These are phyloP conservation scores for Candida anutae DNA, from an alignment of 1,139 yeast genomes.

Conservation along the genomic window DNA sequence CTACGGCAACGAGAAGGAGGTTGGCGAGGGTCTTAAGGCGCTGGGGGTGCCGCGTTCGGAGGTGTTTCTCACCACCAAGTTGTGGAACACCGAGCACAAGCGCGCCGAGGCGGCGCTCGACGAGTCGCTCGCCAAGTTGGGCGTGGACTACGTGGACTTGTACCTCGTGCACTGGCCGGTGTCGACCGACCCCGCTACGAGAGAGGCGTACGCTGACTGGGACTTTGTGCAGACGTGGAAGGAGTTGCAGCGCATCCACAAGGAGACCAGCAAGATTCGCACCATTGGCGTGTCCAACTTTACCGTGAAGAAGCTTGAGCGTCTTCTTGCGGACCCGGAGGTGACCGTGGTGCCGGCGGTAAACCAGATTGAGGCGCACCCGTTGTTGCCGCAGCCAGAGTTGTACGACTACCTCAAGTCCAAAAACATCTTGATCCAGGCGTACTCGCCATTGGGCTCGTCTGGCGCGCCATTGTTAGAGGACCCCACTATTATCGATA, in stretches of 20 bases:
- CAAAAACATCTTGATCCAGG: constrained; percentile 56
- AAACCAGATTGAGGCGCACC: constrained; percentile 73
- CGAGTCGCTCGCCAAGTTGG: constrained; percentile 55
- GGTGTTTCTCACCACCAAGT: constrained; percentile 71
- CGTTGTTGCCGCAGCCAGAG: constrained; percentile 63
- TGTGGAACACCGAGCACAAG: constrained; percentile 64
- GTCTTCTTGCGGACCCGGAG: constrained; percentile 43
- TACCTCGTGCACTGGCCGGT: constrained; percentile 88
- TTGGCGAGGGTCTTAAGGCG: constrained; percentile 59
- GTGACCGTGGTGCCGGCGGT: constrained; percentile 56
- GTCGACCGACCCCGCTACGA: constrained; percentile 31
- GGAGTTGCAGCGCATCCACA: constrained; percentile 51
- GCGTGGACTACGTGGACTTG: constrained; percentile 75
- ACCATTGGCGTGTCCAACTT: constrained; percentile 80
- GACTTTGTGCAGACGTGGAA: constrained; percentile 62
- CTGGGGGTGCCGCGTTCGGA: constrained; percentile 65
- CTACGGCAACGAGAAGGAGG: constrained; percentile 58
- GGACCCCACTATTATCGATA: constrained; percentile 36
- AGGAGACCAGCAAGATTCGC: constrained; percentile 48
- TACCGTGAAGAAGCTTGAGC: constrained; percentile 44
- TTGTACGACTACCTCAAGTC: constrained; percentile 46
- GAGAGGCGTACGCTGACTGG: constrained; percentile 32
- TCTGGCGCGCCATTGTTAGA: constrained; percentile 55
- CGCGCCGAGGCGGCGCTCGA: constrained; percentile 54
- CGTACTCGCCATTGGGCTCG: constrained; percentile 78